Evolutionary conservation across 495 filamentous ascomycete species (phyloP), one percentile per base, ranked within the genome.

Genomic region (Tuber microsphaerosporum): DNA sequence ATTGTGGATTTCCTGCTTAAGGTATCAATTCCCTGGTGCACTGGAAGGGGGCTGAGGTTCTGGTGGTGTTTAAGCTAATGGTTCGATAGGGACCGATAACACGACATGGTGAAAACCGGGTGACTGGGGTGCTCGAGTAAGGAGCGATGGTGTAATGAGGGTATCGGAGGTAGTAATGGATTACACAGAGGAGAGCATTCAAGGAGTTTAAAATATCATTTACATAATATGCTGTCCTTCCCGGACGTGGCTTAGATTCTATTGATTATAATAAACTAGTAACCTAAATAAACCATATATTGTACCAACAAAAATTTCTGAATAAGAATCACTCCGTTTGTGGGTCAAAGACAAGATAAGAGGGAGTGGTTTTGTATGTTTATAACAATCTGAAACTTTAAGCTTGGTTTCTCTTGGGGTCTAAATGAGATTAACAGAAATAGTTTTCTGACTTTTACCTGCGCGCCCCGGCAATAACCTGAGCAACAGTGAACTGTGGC

Each of bases 1-100:
- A 45, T 42, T 77, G 76, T 41, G 76, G 76, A n/a, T 51, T 76
- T 19, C 56, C 26, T 16, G 56, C 56, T 65, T 65, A 34, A 34
- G 56, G 26, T 65, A 65, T 65, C 1, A 12, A 19, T 1, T 17
- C 17, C 12, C 56, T 19, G 3, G 0, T 2, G 14, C 8, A n/a
- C 2, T n/a, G 48, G 48, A 22, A 61, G 45, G 20, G 0, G 48
- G 20, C 9, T 3, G 26, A 14, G 2, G 3, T 17, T 65, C 56
- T 65, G 12, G 14, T 17, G 4, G 1, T 1, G 4, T 26, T 31
- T 26, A 31, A 1, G 56, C 3, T 65, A 65, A 65, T 10, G 2
- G 14, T 17, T 65, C 34, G 4, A 34, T 65, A 34, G 26, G 26
- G 56, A 65, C 6, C 14, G 31, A 7, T 17, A 1, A 16, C 4